A percentile compares a stretch with the other conserved stretches of the same genome.
Evolutionary conservation across 108 stramenopile genomes (phyloP).

Genomic region (Fragilaria radians): DNA sequence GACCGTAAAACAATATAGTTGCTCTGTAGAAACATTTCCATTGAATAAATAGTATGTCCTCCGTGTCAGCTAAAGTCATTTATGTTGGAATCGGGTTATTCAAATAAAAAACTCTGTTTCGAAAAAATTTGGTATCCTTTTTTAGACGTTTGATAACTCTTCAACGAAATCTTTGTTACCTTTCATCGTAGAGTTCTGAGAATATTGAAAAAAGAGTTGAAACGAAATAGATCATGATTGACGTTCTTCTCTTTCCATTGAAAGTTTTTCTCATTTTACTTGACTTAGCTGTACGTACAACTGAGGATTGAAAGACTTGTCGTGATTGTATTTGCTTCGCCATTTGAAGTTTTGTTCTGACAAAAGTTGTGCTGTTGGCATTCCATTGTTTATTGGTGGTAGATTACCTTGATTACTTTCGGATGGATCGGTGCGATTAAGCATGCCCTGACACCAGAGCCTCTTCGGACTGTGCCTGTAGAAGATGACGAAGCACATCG

Average conservation of each 20-base stretch:
- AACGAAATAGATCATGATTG: slow-evolving; percentile 21
- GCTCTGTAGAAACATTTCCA: no score
- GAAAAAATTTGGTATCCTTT: no score
- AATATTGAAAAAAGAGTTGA: background rate
- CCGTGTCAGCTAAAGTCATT: no score
- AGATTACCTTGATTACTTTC: slow-evolving; percentile 74
- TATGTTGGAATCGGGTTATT: no score
- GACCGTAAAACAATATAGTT: no score
- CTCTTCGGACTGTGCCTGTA: slow-evolving; percentile 62
- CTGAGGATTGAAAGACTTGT: background rate
- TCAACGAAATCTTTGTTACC: no score
- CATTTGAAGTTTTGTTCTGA: background rate
- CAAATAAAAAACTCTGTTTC: no score
- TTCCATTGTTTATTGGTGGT: slow-evolving; percentile 1
- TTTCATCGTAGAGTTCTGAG: no score
- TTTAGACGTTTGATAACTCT: no score
- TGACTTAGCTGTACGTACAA: slow-evolving; percentile 64
- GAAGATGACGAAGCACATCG: slow-evolving; percentile 62
- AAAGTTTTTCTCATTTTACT: slow-evolving; percentile 69
- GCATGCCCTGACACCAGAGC: slow-evolving; percentile 37
- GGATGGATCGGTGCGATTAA: slow-evolving; percentile 68
- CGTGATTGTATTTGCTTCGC: background rate
- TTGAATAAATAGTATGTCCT: no score
- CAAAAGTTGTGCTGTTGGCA: background rate
- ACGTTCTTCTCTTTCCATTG: slow-evolving; percentile 52